phyloP scores from a whole-genome alignment of 2,329 filamentous ascomycete species.

The Trichoderma sp. region DNA sequence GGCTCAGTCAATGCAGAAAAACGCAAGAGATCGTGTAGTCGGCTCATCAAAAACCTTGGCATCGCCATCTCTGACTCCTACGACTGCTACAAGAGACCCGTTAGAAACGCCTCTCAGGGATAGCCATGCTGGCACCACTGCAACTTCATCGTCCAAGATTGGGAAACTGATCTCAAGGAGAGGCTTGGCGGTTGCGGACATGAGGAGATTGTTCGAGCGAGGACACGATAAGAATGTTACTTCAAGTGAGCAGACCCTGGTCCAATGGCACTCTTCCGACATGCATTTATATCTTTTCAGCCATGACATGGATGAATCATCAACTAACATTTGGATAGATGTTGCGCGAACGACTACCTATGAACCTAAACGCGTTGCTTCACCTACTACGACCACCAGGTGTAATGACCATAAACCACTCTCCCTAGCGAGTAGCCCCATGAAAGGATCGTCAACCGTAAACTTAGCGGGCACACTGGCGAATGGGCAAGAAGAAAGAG shows the following conservation, averaged over 20 bases:
- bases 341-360: neutral
- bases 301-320: neutral
- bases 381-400: neutral
- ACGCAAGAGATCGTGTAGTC: neutral
- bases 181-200: slow-evolving; percentile 29
- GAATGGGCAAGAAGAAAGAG: neutral
- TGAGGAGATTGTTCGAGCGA: slow-evolving; percentile 29
- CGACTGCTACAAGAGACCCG: neutral
- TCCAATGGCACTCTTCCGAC: neutral
- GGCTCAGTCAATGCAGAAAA: neutral
- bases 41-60: neutral
- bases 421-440: neutral
- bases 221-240: neutral
- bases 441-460: neutral
- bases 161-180: neutral
- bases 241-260: neutral
- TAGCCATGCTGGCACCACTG: neutral
- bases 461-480: neutral
- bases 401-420: neutral
- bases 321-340: neutral
- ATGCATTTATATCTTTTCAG: too few relatives aligned
- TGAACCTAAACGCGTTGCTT: neutral
- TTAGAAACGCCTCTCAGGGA: neutral
- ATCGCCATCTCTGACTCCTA: neutral
- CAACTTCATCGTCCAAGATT: neutral